Percentiles rank a stretch among this genome's conserved stretches.
These are phyloP conservation scores for Rhizopogon rudus DNA, from an alignment of 768 basidiomycete species.

Conservation along the genomic window DNA sequence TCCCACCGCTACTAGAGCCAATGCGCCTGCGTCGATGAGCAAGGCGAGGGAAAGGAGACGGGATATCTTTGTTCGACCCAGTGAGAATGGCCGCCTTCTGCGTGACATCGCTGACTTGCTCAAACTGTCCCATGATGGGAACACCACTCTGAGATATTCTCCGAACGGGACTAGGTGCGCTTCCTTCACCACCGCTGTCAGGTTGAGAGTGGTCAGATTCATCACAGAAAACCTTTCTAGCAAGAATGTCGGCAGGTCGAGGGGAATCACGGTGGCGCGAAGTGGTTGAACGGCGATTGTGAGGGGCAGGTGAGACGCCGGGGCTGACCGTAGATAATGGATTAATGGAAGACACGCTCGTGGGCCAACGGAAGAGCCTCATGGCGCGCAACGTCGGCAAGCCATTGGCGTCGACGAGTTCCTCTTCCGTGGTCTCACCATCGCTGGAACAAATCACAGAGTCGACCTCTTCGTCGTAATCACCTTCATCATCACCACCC, in stretches of 20 bases:
- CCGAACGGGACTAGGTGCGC: constrained; percentile 21
- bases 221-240: constrained; percentile 54
- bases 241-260: constrained; percentile 65
- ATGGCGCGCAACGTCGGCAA: constrained; percentile 74
- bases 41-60: constrained; percentile 27
- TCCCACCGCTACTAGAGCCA: constrained; percentile 24
- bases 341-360: constrained; percentile 58
- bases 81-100: constrained; percentile 23
- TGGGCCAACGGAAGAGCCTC: constrained; percentile 65
- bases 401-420: constrained; percentile 72
- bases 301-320: constrained; percentile 38
- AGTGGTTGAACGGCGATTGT: constrained; percentile 25
- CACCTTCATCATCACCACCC: constrained; percentile 22
- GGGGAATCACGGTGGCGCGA: constrained; percentile 37
- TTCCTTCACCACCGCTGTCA: constrained; percentile 26
- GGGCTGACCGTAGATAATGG: constrained; percentile 73
- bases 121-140: constrained; percentile 38
- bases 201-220: constrained; percentile 35
- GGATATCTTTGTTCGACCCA: constrained; percentile 24
- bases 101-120: constrained; percentile 7
- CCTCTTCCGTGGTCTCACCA: constrained; percentile 80
- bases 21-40: constrained; percentile 19
- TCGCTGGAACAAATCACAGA: constrained; percentile 50
- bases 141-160: constrained; percentile 11
- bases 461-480: constrained; percentile 37